Evolutionary conservation across 2,329 filamentous ascomycete species (phyloP), one percentile per base, ranked within the genome.

Genomic region (Alternaria novae-zelandiae): DNA sequence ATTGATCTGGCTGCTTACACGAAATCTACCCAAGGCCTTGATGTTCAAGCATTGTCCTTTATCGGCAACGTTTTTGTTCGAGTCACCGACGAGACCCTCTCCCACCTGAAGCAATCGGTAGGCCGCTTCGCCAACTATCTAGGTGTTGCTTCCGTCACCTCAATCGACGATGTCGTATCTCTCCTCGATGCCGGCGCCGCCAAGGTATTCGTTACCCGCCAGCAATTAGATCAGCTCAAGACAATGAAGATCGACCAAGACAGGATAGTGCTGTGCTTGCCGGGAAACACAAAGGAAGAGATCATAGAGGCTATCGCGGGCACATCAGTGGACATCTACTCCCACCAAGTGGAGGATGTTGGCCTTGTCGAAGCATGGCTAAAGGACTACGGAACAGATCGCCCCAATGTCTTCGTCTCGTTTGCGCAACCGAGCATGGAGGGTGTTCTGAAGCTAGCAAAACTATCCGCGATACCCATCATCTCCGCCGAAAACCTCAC

Each of bases 171-270:
- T 67, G 84, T 98, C 36, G 82, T 95, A 57, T 87, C 91, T 50
- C 86, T 98, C 36, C 88, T 99, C 59, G 92, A 99, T 78, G 88
- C 89, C 67, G 96, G 96, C 63, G 93, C 94, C 7, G 88, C 89
- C 56, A 96, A 91, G 78, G 90, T 96, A 66, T 96, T 98, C 78
- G 91, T 97, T 54, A 86, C 87, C 17, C 86, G 89, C 51, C 85
- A 89, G 60, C 91, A 93, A 77, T 83, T 96, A 57, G 83, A 84
- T 44, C 79, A 82, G 17, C 80, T 91, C 46, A 81, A 85, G 55
- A 71, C 82, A 53, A 80, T 85, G 69, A 84, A 85, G 28, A 82
- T 89, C 46, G 82, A 85, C 63, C 83, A 85, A 9, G 84, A 85
- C 59, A 83, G 89, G 51, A 78, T 91, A n/a, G 85, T 89, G 9